Evolutionary conservation across 208 protist genomes (phyloP).

Genomic region (Naegleria lovaniensis): DNA sequence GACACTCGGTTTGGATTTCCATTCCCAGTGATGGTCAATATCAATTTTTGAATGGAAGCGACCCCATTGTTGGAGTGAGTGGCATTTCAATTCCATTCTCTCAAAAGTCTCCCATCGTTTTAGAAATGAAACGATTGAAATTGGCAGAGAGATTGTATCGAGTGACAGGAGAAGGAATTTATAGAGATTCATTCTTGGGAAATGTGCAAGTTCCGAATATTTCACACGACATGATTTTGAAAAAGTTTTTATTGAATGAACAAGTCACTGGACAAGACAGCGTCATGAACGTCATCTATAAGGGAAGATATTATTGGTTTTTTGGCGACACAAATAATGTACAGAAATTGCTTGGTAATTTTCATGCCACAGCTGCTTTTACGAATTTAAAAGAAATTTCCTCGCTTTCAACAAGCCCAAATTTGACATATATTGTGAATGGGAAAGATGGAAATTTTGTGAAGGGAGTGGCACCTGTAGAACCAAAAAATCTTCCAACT

Average conservation of each 20-base stretch:
- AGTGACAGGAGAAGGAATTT: neutral
- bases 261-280: slow-evolving; percentile 5
- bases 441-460: neutral
- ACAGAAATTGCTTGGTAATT: neutral
- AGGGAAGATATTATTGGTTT: neutral
- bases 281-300: neutral
- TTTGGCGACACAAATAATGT: neutral
- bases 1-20: neutral
- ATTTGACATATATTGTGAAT: neutral
- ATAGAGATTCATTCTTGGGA: neutral
- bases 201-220: neutral
- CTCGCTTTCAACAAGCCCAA: neutral
- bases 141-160: slow-evolving; percentile 3
- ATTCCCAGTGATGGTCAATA: neutral
- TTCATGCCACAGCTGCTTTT: neutral
- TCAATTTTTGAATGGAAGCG: neutral
- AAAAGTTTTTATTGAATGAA: neutral
- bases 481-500: neutral
- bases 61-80: neutral
- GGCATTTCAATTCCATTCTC: too few species aligned
- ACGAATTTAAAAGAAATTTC: neutral
- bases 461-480: neutral
- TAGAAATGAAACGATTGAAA: neutral
- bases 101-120: neutral
- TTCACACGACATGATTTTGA: neutral